Evolutionary conservation across 441 rosid genomes (phyloP).

Genomic region (Mallotus repandus): DNA sequence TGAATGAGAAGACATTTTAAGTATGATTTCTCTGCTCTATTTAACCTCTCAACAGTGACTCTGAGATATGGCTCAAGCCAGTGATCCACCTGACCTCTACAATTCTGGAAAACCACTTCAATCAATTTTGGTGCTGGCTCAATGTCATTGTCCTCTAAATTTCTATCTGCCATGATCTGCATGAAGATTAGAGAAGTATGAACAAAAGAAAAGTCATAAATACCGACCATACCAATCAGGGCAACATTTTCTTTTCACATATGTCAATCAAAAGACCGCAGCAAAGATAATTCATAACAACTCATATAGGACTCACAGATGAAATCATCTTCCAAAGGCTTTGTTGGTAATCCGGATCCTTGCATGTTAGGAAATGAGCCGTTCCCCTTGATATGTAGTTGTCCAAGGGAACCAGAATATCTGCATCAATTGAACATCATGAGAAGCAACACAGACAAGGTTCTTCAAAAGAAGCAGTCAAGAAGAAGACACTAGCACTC

Average conservation of each 20-base stretch:
- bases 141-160: conserved; percentile 84
- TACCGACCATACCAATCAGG: not conserved
- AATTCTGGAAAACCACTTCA: conserved; percentile 89
- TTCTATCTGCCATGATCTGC: conserved; percentile 81
- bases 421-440: conserved; percentile 39
- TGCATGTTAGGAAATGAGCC: conserved; percentile 75
- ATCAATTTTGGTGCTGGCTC: conserved; percentile 97
- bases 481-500: not conserved
- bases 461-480: not conserved
- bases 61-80: conserved; percentile 94
- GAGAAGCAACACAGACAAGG: conserved; percentile 16
- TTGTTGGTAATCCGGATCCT: conserved; percentile 93
- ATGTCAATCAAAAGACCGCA: not conserved
- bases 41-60: conserved; percentile 76
- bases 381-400: conserved; percentile 92
- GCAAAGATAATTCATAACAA: not conserved
- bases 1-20: conserved; percentile 92
- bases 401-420: conserved; percentile 90
- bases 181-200: conserved; percentile 17
- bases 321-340: conserved; percentile 93
- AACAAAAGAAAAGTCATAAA: not conserved
- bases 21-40: conserved; percentile 67
- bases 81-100: conserved; percentile 95
- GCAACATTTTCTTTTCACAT: not conserved
- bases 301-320: conserved; percentile 48